phyloP scores from a whole-genome alignment of 2,329 filamentous ascomycete species.

The Penicillium nordicum region DNA sequence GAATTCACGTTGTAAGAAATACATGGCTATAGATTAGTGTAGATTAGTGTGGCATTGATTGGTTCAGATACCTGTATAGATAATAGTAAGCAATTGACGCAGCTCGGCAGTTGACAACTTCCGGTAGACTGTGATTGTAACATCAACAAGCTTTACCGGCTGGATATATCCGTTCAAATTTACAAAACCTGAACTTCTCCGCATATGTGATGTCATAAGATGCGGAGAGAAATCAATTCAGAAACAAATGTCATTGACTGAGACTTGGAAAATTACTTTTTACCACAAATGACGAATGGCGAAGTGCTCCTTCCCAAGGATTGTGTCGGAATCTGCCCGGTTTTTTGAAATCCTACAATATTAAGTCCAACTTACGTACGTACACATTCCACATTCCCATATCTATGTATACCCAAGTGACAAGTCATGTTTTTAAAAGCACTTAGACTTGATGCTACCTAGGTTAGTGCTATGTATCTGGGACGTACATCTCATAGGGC shows the following conservation, averaged over 20 bases:
- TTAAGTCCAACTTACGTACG: background rate
- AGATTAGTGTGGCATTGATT: background rate
- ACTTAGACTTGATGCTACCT: background rate
- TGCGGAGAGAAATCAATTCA: background rate
- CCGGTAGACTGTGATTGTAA: background rate
- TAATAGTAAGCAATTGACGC: background rate
- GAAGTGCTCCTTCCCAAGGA: background rate
- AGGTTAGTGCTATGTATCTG: no score
- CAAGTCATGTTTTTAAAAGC: background rate
- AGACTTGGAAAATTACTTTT: background rate
- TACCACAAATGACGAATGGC: no score
- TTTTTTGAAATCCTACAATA: no score
- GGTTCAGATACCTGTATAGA: background rate
- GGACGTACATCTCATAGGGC: no score
- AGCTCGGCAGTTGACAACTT: background rate
- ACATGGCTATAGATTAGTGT: no score
- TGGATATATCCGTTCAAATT: background rate
- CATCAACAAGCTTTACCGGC: background rate
- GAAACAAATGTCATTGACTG: background rate
- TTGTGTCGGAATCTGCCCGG: background rate
- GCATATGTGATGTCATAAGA: background rate
- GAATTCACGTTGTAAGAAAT: background rate
- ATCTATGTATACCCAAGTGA: no score
- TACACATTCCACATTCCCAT: no score
- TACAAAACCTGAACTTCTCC: background rate